Evolutionary conservation across 2,329 filamentous ascomycete species (phyloP).

Genomic region (Fusarium transvaalense): DNA sequence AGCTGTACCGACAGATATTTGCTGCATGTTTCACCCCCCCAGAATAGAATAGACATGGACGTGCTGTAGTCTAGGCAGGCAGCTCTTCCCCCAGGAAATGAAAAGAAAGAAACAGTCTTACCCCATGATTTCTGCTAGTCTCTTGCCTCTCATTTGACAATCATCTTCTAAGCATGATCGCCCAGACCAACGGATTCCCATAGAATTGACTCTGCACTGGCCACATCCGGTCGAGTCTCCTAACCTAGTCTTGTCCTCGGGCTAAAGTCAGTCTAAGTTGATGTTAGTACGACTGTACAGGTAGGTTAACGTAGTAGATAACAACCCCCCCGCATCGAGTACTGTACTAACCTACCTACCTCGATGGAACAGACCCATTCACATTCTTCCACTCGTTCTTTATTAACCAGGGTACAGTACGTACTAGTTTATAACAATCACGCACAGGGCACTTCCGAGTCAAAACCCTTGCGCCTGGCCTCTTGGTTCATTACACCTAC

Average conservation of each 20-base stretch:
- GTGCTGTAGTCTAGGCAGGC: neutral
- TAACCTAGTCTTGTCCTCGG: conserved; percentile 7
- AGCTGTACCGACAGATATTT: conserved; percentile 9
- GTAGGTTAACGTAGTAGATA: too few relatives aligned
- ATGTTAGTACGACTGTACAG: neutral
- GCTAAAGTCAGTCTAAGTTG: neutral
- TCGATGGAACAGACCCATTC: conserved; percentile 21
- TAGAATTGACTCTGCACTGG: conserved; percentile 26
- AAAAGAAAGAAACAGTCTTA: conserved; percentile 18
- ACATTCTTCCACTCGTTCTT: conserved; percentile 15
- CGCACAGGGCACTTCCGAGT: conserved; percentile 31
- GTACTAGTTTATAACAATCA: conserved; percentile 19
- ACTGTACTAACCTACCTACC: neutral
- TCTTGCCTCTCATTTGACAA: conserved; percentile 8
- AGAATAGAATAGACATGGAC: neutral
- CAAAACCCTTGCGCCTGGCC: conserved; percentile 25
- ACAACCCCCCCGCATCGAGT: conserved; percentile 30
- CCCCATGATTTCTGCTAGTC: conserved; percentile 13
- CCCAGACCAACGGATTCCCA: conserved; percentile 1
- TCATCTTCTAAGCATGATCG: conserved; percentile 1
- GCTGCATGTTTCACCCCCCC: conserved; percentile 18
- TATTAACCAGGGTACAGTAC: conserved; percentile 38
- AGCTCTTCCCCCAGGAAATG: neutral
- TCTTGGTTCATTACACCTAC: conserved; percentile 15
- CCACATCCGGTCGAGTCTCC: conserved; percentile 12